Evolutionary conservation across 805 yeast species (phyloP), one percentile per base, ranked within the genome.

Genomic region (Komagataella ulmi): DNA sequence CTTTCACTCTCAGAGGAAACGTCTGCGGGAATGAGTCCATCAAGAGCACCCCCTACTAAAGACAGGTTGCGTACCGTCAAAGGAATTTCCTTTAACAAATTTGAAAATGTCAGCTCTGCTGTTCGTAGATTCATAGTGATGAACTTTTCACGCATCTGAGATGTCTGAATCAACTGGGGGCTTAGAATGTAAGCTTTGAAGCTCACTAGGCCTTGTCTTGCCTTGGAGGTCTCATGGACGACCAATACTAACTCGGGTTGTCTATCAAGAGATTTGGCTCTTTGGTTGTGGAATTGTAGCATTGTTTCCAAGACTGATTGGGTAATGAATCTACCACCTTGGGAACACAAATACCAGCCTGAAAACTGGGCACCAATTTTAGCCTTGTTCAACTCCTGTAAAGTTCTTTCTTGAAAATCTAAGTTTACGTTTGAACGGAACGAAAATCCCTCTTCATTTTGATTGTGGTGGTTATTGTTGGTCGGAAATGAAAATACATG

Each of bases 291-390:
- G 62, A 78, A 79, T 54, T 77, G 77, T 48, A 81, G 77, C 69
- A 88, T 73, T 45, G 81, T 74, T 59, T 88, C 95, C 24, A 88
- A 73, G 50, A 85, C 72, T 51, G 79, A 78, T 51, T 77, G 75
- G 54, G 81, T 80, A 60, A 82, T 77, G 62, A 81, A 81, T 63
- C 80, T 80, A 48, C 93, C 93, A 45, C 85, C 76, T 50, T 72
- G 69, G 24, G 88, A 74, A 47, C 84, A 73, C 62, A 86, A 79
- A 69, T 85, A 88, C 88, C 90, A 88, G 40, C 96, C 96, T 56
- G 82, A 77, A 54, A 82, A 74, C 61, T 81, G 85, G 46, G 80
- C 73, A 48, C 89, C 90, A 54, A 78, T 72, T 49, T 83, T 83
- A 55, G 81, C 77, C 52, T 73, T 75, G 59, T 73, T 77, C 56